Evolutionary conservation across 169 alveolate genomes (phyloP).

Genomic region (Plasmodium reichenowi): DNA sequence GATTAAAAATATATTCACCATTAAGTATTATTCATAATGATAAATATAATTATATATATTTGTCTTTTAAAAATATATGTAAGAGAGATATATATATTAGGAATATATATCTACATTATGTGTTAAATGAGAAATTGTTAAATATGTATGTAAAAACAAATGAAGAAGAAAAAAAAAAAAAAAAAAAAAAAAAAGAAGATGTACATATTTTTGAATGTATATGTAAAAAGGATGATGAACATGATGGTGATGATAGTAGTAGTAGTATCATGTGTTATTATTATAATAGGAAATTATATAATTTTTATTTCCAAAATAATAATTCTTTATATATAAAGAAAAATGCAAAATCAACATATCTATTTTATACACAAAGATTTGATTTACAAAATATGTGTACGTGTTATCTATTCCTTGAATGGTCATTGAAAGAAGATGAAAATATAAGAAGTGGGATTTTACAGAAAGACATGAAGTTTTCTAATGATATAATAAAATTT

Average conservation of each 20-base stretch:
- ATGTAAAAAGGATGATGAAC: neutral
- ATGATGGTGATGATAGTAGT: neutral
- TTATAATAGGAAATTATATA: slow-evolving; percentile 12
- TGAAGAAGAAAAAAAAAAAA: too few relatives aligned
- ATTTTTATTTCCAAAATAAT: slow-evolving; percentile 13
- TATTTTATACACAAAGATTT: neutral
- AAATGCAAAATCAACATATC: slow-evolving; percentile 24
- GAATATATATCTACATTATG: slow-evolving; percentile 20
- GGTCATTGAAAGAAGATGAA: slow-evolving; percentile 12
- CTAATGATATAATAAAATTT: slow-evolving; percentile 34
- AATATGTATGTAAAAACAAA: too few relatives aligned
- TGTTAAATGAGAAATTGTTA: too few relatives aligned
- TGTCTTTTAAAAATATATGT: slow-evolving; percentile 33
- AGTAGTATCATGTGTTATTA: neutral
- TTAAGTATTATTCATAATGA: neutral
- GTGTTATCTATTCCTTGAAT: slow-evolving; percentile 19
- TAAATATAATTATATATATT: slow-evolving; percentile 25
- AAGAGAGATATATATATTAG: slow-evolving; percentile 33
- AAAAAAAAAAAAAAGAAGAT: too few relatives aligned
- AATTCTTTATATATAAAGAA: slow-evolving; percentile 26
- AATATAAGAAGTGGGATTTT: slow-evolving; percentile 17
- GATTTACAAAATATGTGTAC: neutral
- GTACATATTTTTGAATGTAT: too few relatives aligned
- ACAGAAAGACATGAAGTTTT: slow-evolving; percentile 11
- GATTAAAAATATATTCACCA: slow-evolving; percentile 24